Evolutionary conservation across 305 asterid genomes (phyloP), one percentile per base, ranked within the genome.

Genomic region (Solanum hybrid): DNA sequence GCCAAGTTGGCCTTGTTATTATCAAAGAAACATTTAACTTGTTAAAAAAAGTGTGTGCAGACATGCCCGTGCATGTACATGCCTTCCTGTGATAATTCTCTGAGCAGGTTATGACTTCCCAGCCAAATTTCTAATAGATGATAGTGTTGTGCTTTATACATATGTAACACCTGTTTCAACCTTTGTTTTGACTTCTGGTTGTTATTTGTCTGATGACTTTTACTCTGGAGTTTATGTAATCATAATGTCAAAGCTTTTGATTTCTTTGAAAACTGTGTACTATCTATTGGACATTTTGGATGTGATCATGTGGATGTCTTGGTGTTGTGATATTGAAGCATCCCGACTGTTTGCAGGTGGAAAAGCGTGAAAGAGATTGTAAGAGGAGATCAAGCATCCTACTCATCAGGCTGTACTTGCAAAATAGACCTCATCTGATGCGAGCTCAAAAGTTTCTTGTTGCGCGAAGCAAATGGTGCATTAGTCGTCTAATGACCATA

Each of bases 381-480:
- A 97, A 95, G 92, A 95, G 93, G 91, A 95, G 94, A 92, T 93
- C 92, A 91, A 96, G 91, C 94, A 94, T 95, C 91, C 77, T 95
- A 87, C 95, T 95, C 88, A 93, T 97, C 91, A 95, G 94, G 93
- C 75, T 97, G 87, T 96, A 96, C 93, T 96, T 97, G 89, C 97
- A 95, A 92, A 91, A 87, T 91, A 98, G 97, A 88, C 90, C 98
- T 93, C 98, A 98, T 91, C 95, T 97, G 77, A 94, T 94, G 93
- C 96, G 94, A 92, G 99, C 94, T 90, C 93, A 96, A 90, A 96
- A 95, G 93, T 93, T 92, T 92, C 97, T 96, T 86, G 94, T 95
- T 86, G 99, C 93, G 79, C 93, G 99, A 88, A 97, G 97, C 97
- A 97, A 96, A 94, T 97, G 99, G 99, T 93, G 90, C 94, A 91